These are phyloP conservation scores for Acer negundo DNA, from an alignment of 345 rosid genomes.

Conservation along the genomic window DNA sequence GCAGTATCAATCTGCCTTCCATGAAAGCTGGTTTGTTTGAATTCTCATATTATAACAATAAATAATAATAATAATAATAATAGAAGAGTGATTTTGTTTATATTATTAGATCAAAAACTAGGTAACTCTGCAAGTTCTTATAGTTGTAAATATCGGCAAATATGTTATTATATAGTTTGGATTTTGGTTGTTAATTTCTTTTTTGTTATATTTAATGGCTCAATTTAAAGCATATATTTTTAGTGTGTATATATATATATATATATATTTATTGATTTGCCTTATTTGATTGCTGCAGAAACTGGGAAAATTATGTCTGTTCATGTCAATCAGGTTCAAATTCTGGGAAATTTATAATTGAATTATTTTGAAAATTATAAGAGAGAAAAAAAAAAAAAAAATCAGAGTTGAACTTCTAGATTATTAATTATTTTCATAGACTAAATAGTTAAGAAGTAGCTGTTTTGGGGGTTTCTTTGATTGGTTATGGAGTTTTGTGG, in stretches of 20 bases:
- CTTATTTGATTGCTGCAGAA: neutral
- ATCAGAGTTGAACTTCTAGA: neutral
- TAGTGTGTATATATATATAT: no score
- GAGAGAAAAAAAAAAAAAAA: no score
- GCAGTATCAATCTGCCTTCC: slow-evolving; percentile 70
- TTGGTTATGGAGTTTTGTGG: neutral
- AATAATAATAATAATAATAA: neutral
- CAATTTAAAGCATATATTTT: no score
- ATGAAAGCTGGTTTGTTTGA: slow-evolving; percentile 61
- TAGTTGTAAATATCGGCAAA: neutral
- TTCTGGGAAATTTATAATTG: neutral
- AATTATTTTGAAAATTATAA: no score
- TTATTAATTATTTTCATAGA: neutral
- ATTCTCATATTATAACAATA: neutral
- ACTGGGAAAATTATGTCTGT: neutral
- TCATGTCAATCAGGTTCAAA: neutral
- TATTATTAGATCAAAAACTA: neutral
- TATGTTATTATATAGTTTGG: neutral
- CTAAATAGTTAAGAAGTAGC: neutral
- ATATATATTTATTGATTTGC: neutral
- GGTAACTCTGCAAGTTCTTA: neutral
- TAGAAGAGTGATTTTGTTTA: neutral
- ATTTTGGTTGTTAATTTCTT: neutral
- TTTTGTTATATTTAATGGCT: neutral
- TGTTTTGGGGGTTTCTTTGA: no score